These are phyloP conservation scores for Monilinia laxa DNA, from an alignment of 2,329 filamentous ascomycete genomes.

Conservation along the genomic window DNA sequence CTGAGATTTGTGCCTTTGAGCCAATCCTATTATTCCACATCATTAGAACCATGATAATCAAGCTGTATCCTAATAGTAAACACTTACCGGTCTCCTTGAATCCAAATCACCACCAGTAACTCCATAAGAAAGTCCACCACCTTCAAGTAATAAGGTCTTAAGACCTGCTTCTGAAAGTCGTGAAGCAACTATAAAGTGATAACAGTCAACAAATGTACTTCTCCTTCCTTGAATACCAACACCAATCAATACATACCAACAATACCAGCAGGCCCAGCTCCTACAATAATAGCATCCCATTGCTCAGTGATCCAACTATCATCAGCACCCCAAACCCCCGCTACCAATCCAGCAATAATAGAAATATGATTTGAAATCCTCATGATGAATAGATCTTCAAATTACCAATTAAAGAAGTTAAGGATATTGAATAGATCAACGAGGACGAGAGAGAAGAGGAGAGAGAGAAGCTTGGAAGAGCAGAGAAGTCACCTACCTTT, in stretches of 20 bases:
- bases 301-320: slow-evolving; percentile 34
- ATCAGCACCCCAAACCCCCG: slow-evolving; percentile 17
- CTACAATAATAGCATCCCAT: slow-evolving; percentile 46
- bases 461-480: not conserved
- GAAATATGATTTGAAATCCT: slow-evolving; percentile 2
- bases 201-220: not conserved
- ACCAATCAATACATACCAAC: slow-evolving; percentile 37
- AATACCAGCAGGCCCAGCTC: slow-evolving; percentile 52
- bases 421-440: too few species aligned
- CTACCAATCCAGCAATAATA: slow-evolving; percentile 6
- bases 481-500: not conserved
- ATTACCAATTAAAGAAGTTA: not conserved
- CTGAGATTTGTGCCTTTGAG: slow-evolving; percentile 49
- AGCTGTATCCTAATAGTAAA: not conserved
- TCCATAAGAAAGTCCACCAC: slow-evolving; percentile 52
- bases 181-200: slow-evolving; percentile 41
- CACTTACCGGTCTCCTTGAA: slow-evolving; percentile 40
- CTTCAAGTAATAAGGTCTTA: slow-evolving; percentile 52
- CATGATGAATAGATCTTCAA: not conserved
- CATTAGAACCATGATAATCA: not conserved
- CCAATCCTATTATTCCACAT: slow-evolving; percentile 40
- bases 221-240: too few species aligned
- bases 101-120: slow-evolving; percentile 49
- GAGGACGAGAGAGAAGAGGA: not conserved
- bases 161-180: slow-evolving; percentile 52